Evolutionary conservation across 768 basidiomycete species (phyloP), one percentile per base, ranked within the genome.

Genomic region (Hericium alpestre): DNA sequence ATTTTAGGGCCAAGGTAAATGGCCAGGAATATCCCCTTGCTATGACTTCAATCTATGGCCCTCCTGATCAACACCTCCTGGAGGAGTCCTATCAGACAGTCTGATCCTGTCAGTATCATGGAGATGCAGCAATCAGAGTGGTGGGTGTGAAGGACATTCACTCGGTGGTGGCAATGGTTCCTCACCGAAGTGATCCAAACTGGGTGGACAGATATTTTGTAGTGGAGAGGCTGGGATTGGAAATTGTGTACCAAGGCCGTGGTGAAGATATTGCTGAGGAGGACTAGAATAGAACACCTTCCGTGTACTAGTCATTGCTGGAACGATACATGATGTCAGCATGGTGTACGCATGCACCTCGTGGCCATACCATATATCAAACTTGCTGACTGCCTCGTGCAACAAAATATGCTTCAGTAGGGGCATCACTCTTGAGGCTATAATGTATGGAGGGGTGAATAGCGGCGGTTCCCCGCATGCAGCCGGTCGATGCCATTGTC

Each of bases 401-500:
- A n/a, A n/a, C n/a, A n/a, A n/a, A n/a, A n/a, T n/a, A n/a, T n/a
- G n/a, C n/a, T n/a, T n/a, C n/a, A n/a, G n/a, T n/a, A n/a, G n/a
- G n/a, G n/a, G n/a, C n/a, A n/a, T n/a, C n/a, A n/a, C n/a, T n/a
- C n/a, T n/a, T n/a, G n/a, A n/a, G n/a, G n/a, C n/a, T n/a, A n/a
- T n/a, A n/a, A n/a, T n/a, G n/a, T n/a, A n/a, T n/a, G n/a, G n/a
- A n/a, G n/a, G n/a, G n/a, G n/a, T n/a, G n/a, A n/a, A n/a, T n/a
- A n/a, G n/a, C n/a, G n/a, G n/a, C n/a, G 78, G 58, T 87, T 87
- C 69, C 91, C 89, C 2, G 82, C 78, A 62, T 91, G 81, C 58
- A 96, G 67, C 55, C 78, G 82, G 66, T 93, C 90, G 47, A 93
- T 72, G 20, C 78, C 76, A 20, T 80, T 70, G 60, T 94, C 91